phyloP scores from a whole-genome alignment of 345 rosid species.

The Bruguiera gymnorhiza region DNA sequence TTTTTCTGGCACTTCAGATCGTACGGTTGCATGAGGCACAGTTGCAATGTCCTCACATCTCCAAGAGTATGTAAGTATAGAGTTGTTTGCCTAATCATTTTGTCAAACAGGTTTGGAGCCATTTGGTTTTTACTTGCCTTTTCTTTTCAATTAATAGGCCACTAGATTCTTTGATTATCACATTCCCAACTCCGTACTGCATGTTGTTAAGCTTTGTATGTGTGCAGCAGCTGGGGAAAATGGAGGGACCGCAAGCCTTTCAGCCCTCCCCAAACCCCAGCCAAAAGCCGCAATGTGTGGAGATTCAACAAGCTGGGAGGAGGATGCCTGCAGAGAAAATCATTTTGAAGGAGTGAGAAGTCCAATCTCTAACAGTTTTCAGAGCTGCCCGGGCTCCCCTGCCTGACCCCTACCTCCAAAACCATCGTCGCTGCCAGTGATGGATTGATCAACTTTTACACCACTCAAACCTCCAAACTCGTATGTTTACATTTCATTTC shows the following conservation, averaged over 20 bases:
- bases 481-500: constrained; percentile 25
- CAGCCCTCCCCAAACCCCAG: background rate
- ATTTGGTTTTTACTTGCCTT: too few species aligned
- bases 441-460: constrained; percentile 65
- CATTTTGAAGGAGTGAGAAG: constrained; percentile 64
- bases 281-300: constrained; percentile 10
- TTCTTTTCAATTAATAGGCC: too few species aligned
- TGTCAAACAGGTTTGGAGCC: too few species aligned
- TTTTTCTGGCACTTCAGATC: too few species aligned
- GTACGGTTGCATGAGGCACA: too few species aligned
- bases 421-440: constrained; percentile 70
- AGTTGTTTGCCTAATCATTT: too few species aligned
- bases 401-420: constrained; percentile 45
- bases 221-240: too few species aligned
- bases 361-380: constrained; percentile 64
- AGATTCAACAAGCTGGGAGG: constrained; percentile 81
- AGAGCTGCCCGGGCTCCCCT: constrained; percentile 80
- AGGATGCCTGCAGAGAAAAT: constrained; percentile 58
- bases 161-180: too few species aligned
- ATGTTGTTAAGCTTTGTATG: too few species aligned
- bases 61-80: too few species aligned
- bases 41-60: too few species aligned
- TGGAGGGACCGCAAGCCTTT: background rate
- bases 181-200: too few species aligned
- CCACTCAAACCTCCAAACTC: constrained; percentile 53